These are phyloP conservation scores for Metschnikowia shivogae DNA, from an alignment of 805 yeast species.

Conservation along the genomic window DNA sequence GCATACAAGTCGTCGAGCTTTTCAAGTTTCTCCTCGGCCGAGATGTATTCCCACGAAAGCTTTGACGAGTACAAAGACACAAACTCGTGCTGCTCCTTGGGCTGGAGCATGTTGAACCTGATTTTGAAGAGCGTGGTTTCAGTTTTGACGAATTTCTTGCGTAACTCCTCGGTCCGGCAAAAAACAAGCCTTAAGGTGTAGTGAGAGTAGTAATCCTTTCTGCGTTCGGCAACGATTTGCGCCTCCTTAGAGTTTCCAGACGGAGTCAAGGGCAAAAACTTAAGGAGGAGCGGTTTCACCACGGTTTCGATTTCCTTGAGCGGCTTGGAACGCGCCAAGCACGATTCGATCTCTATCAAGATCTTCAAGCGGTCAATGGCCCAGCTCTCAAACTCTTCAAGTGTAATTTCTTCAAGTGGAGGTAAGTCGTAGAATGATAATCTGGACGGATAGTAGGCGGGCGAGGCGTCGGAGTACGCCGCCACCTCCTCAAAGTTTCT, in stretches of 20 bases:
- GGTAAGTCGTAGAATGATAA: conserved; percentile 73
- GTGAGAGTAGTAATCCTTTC: conserved; percentile 90
- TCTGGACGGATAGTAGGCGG: conserved; percentile 49
- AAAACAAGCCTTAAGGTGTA: conserved; percentile 84
- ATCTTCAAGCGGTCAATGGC: conserved; percentile 88
- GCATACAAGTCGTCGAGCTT: conserved; percentile 49
- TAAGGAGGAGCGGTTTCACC: conserved; percentile 61
- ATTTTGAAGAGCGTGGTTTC: conserved; percentile 73
- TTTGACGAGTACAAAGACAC: conserved; percentile 51
- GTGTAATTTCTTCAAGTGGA: conserved; percentile 79
- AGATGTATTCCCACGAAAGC: conserved; percentile 68
- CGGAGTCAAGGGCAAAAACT: conserved; percentile 57
- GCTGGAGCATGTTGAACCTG: conserved; percentile 61
- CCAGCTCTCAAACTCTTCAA: conserved; percentile 93
- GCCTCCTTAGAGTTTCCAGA: conserved; percentile 34
- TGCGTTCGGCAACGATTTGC: conserved; percentile 53
- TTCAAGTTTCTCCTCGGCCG: conserved; percentile 54
- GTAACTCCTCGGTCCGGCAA: conserved; percentile 78
- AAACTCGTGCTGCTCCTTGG: conserved; percentile 66
- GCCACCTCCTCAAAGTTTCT: conserved; percentile 51
- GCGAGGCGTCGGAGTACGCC: conserved; percentile 26
- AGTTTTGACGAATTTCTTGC: conserved; percentile 72
- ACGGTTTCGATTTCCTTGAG: conserved; percentile 61
- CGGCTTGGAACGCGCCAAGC: conserved; percentile 58
- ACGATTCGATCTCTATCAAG: conserved; percentile 78